These are phyloP conservation scores for Nigrograna mackinnonii DNA, from an alignment of 2,329 filamentous ascomycete genomes.

Conservation along the genomic window DNA sequence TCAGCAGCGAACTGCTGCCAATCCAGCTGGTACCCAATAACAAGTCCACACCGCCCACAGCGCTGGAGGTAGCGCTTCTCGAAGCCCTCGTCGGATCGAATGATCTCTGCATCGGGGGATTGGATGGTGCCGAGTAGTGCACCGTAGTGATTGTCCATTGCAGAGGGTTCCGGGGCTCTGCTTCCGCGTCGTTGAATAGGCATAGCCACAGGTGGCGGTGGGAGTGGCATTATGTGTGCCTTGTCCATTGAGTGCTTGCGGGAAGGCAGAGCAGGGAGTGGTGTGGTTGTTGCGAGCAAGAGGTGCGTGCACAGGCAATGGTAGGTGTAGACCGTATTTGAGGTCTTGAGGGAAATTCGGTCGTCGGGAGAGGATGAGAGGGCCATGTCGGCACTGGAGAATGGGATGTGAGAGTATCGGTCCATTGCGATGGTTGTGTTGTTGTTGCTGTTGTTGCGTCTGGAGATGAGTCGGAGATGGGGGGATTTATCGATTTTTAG, in stretches of 20 bases:
- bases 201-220: conserved; percentile 25
- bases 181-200: neutral
- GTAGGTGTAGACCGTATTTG: conserved; percentile 54
- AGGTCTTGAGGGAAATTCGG: conserved; percentile 37
- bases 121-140: conserved; percentile 54
- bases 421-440: too few relatives aligned
- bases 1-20: conserved; percentile 49
- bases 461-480: too few relatives aligned
- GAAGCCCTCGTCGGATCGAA: conserved; percentile 65
- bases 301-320: conserved; percentile 70
- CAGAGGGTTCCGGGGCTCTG: conserved; percentile 11
- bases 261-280: conserved; percentile 56
- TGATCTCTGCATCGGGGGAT: conserved; percentile 54
- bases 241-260: conserved; percentile 56
- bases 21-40: conserved; percentile 66
- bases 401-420: too few relatives aligned
- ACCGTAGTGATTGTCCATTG: conserved; percentile 49
- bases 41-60: conserved; percentile 64
- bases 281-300: conserved; percentile 62
- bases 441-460: too few relatives aligned
- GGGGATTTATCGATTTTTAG: too few relatives aligned
- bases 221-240: conserved; percentile 62
- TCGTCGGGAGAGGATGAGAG: too few relatives aligned
- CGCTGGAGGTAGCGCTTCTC: conserved; percentile 65
- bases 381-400: too few relatives aligned